A percentile compares a stretch with the other conserved stretches of the same genome.
Conservation (phyloP, 192 early-diverging fungal species). For the Podila clonocystis region DNA sequence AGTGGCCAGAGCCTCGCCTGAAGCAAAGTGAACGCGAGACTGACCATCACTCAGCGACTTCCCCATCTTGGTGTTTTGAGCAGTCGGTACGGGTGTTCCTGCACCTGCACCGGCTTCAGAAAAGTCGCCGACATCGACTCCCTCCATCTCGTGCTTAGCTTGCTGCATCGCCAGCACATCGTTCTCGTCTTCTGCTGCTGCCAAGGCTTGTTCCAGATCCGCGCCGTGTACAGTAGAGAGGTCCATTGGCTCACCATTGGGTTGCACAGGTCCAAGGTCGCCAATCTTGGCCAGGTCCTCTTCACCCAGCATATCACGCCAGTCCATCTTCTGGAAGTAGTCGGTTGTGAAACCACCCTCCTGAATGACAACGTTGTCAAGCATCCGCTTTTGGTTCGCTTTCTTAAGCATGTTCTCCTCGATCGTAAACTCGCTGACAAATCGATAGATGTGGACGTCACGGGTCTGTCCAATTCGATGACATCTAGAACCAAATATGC, state of each 20-base stretch:
- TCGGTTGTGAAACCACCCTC: conserved; percentile 81
- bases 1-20: background rate
- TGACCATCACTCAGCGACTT: conserved; percentile 15
- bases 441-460: conserved; percentile 82
- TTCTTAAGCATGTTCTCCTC: conserved; percentile 84
- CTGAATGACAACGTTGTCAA: conserved; percentile 84
- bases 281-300: conserved; percentile 64
- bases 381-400: conserved; percentile 80
- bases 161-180: conserved; percentile 67
- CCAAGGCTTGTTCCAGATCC: conserved; percentile 68
- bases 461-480: conserved; percentile 77
- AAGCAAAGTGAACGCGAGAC: conserved; percentile 29
- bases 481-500: conserved; percentile 35
- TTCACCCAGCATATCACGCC: conserved; percentile 59
- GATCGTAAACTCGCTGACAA: conserved; percentile 76
- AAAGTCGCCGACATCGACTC: conserved; percentile 70
- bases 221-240: conserved; percentile 25
- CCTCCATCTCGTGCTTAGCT: conserved; percentile 65
- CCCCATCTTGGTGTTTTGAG: conserved; percentile 19
- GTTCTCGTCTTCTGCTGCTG: conserved; percentile 71
- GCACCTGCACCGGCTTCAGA: conserved; percentile 49
- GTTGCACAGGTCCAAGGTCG: conserved; percentile 47
- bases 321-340: conserved; percentile 69
- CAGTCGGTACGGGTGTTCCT: conserved; percentile 49
- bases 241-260: conserved; percentile 32